A percentile compares a stretch with the other conserved stretches of the same genome.
Evolutionary conservation across 1,139 yeast genomes (phyloP).

Genomic region (Lodderomyces theae): DNA sequence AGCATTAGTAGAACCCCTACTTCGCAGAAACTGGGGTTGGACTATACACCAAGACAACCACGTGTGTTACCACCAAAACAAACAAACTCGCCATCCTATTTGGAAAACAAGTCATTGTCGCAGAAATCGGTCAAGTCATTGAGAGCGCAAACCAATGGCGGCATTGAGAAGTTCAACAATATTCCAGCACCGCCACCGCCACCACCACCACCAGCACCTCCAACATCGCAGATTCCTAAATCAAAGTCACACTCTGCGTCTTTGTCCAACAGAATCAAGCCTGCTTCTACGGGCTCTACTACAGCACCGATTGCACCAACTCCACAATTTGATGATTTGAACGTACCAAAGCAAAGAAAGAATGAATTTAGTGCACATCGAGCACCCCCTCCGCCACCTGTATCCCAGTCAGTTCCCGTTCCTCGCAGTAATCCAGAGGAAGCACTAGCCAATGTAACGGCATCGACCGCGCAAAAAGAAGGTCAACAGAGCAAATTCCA

Average conservation of each 20-base stretch:
- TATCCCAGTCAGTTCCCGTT: conserved; percentile 13
- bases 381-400: conserved; percentile 28
- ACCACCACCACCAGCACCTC: conserved; percentile 19
- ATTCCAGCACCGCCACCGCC: conserved; percentile 21
- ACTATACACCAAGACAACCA: neutral
- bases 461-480: conserved; percentile 10
- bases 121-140: conserved; percentile 39
- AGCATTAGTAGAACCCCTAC: conserved; percentile 1
- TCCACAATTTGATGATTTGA: conserved; percentile 25
- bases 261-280: conserved; percentile 21
- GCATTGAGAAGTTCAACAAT: conserved; percentile 17
- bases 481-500: conserved; percentile 12
- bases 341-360: conserved; percentile 21
- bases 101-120: conserved; percentile 28
- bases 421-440: conserved; percentile 14
- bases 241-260: conserved; percentile 45
- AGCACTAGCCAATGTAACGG: conserved; percentile 16
- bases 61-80: conserved; percentile 13
- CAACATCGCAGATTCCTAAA: conserved; percentile 35
- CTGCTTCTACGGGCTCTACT: conserved; percentile 26
- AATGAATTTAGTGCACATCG: conserved; percentile 31
- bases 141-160: conserved; percentile 20
- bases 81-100: conserved; percentile 18
- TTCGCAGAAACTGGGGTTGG: conserved; percentile 1
- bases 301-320: conserved; percentile 41